phyloP scores from a whole-genome alignment of 2,329 filamentous ascomycete species.

The Ciborinia camelliae region DNA sequence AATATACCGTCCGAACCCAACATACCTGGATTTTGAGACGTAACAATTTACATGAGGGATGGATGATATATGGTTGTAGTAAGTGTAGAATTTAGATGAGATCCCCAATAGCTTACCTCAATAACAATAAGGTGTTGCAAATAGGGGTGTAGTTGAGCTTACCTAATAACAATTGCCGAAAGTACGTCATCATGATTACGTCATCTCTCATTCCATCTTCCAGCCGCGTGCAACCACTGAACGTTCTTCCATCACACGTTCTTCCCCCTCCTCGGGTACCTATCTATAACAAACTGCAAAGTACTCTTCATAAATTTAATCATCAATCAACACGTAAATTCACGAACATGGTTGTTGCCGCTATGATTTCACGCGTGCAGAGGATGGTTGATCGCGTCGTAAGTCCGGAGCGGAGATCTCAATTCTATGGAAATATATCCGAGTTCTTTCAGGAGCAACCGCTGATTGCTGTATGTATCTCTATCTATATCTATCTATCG shows the following conservation, averaged over 20 bases:
- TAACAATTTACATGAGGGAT: too few species aligned
- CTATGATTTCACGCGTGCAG: conserved; percentile 25
- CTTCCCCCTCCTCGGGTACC: too few species aligned
- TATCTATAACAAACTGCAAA: not conserved
- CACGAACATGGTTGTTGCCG: conserved; percentile 11
- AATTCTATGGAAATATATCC: conserved; percentile 50
- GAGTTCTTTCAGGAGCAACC: conserved; percentile 62
- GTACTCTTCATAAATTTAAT: not conserved
- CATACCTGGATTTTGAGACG: too few species aligned
- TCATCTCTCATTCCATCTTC: not conserved
- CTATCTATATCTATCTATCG: not conserved
- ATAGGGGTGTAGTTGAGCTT: too few species aligned
- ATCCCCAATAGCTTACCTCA: too few species aligned
- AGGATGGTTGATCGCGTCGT: conserved; percentile 49
- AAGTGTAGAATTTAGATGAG: too few species aligned
- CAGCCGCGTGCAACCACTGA: too few species aligned
- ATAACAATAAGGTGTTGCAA: too few species aligned
- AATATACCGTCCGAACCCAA: too few species aligned
- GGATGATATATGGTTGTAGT: too few species aligned
- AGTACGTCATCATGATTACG: not conserved
- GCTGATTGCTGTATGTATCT: conserved; percentile 59
- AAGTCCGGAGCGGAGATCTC: conserved; percentile 57
- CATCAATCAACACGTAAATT: not conserved
- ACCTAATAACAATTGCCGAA: too few species aligned
- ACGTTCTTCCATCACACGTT: too few species aligned